phyloP scores from a whole-genome alignment of 2,329 filamentous ascomycete species.

The Penicillium digitatum region DNA sequence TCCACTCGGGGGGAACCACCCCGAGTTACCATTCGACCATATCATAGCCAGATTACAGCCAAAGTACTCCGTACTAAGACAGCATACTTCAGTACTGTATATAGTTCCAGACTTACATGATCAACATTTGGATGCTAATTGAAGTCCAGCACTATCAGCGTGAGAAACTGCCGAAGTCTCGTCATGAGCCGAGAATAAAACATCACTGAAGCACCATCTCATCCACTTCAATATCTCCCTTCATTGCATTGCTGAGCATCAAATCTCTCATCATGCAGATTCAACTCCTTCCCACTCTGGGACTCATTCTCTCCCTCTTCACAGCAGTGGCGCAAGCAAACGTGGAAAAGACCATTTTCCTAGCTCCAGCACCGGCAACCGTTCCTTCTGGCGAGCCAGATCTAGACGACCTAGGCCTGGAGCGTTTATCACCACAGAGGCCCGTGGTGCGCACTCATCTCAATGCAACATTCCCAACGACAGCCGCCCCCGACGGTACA shows the following conservation, averaged over 20 bases:
- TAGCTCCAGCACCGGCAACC: constrained; percentile 59
- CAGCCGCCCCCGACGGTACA: constrained; percentile 51
- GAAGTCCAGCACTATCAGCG: neutral
- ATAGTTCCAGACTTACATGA: neutral
- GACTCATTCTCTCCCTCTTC: constrained; percentile 18
- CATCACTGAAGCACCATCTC: neutral
- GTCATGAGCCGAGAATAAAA: neutral
- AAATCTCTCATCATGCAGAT: constrained; percentile 10
- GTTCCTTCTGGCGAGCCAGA: constrained; percentile 55
- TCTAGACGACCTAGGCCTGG: constrained; percentile 60
- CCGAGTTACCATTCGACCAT: constrained; percentile 5
- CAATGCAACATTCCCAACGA: constrained; percentile 63
- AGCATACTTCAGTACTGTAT: neutral
- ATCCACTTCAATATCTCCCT: neutral
- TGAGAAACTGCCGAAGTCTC: neutral
- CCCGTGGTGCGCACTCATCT: constrained; percentile 61
- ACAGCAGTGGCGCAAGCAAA: constrained; percentile 55
- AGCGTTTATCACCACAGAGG: constrained; percentile 58
- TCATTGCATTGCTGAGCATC: neutral
- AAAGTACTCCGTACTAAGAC: constrained; percentile 1
- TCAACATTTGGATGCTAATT: neutral
- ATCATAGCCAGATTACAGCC: neutral
- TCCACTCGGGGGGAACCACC: constrained; percentile 5
- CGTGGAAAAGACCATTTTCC: constrained; percentile 86
- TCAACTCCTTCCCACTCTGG: constrained; percentile 8